Percentiles rank a stretch among this genome's conserved stretches.
These are phyloP conservation scores for Phytophthora sp. DNA, from an alignment of 352 stramenopile genomes.

Conservation along the genomic window DNA sequence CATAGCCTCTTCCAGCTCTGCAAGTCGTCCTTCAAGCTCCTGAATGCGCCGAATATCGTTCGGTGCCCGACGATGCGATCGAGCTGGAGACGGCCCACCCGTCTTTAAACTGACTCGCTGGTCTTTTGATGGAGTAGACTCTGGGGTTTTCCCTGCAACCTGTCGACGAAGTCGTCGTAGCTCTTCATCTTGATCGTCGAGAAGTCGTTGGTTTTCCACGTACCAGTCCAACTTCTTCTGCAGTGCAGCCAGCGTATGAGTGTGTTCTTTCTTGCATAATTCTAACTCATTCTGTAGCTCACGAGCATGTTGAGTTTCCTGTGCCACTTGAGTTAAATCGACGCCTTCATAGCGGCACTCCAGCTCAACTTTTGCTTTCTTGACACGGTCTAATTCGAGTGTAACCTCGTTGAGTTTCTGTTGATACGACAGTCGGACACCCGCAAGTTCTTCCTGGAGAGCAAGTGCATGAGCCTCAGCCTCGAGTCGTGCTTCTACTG, in stretches of 20 bases:
- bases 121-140: conserved; percentile 22
- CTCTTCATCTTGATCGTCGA: conserved; percentile 80
- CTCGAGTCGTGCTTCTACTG: conserved; percentile 67
- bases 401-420: conserved; percentile 72
- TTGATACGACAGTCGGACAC: conserved; percentile 42
- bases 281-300: conserved; percentile 53
- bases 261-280: conserved; percentile 54
- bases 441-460: conserved; percentile 68
- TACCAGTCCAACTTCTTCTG: conserved; percentile 90
- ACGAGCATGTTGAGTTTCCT: conserved; percentile 56
- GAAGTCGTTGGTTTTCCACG: conserved; percentile 78
- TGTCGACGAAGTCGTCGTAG: conserved; percentile 42
- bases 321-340: conserved; percentile 60
- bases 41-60: conserved; percentile 78
- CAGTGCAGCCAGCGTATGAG: conserved; percentile 50
- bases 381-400: conserved; percentile 73
- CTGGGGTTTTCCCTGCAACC: conserved; percentile 10
- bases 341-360: conserved; percentile 83
- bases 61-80: conserved; percentile 37
- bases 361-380: conserved; percentile 82
- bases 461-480: conserved; percentile 60
- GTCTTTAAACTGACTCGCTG: conserved; percentile 13
- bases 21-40: conserved; percentile 67
- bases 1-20: conserved; percentile 83
- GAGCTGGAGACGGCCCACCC: conserved; percentile 21